Evolutionary conservation across 768 basidiomycete species (phyloP).

Genomic region (Floccularia luteovirens): DNA sequence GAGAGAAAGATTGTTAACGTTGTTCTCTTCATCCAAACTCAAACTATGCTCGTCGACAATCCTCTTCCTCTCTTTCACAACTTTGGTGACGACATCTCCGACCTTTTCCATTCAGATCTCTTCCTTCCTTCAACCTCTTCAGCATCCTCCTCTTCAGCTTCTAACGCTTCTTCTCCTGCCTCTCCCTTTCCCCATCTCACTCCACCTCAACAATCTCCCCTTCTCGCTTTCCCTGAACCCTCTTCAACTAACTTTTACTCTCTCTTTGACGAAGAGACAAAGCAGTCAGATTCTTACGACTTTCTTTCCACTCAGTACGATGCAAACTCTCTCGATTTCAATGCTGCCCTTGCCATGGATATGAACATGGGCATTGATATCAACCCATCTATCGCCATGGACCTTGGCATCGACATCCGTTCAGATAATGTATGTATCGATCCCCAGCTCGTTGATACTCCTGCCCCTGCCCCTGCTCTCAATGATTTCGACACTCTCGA

Average conservation of each 20-base stretch:
- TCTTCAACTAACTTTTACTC: slow-evolving; percentile 28
- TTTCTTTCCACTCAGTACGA: slow-evolving; percentile 2
- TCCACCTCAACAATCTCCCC: slow-evolving; percentile 30
- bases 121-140: slow-evolving; percentile 34
- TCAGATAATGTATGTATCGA: slow-evolving; percentile 42
- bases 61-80: slow-evolving; percentile 14
- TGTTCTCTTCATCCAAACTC: no score
- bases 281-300: slow-evolving; percentile 13
- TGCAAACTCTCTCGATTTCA: slow-evolving; percentile 1
- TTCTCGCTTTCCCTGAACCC: slow-evolving; percentile 27
- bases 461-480: slow-evolving; percentile 25
- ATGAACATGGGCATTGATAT: slow-evolving; percentile 15
- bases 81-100: slow-evolving; percentile 36
- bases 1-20: no score
- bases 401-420: slow-evolving; percentile 8
- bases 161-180: slow-evolving; percentile 36
- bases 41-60: slow-evolving; percentile 38
- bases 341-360: slow-evolving; percentile 8
- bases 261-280: slow-evolving; percentile 37
- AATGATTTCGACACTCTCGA: slow-evolving; percentile 20
- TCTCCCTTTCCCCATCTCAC: slow-evolving; percentile 37
- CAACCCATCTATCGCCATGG: slow-evolving; percentile 8
- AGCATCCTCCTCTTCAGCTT: slow-evolving; percentile 21
- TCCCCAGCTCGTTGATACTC: slow-evolving; percentile 70
- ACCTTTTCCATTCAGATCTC: slow-evolving; percentile 63